Percentiles rank a stretch among this genome's conserved stretches.
phyloP scores from a whole-genome alignment of 169 alveolate genomes.

The Besnoitia besnoiti region DNA sequence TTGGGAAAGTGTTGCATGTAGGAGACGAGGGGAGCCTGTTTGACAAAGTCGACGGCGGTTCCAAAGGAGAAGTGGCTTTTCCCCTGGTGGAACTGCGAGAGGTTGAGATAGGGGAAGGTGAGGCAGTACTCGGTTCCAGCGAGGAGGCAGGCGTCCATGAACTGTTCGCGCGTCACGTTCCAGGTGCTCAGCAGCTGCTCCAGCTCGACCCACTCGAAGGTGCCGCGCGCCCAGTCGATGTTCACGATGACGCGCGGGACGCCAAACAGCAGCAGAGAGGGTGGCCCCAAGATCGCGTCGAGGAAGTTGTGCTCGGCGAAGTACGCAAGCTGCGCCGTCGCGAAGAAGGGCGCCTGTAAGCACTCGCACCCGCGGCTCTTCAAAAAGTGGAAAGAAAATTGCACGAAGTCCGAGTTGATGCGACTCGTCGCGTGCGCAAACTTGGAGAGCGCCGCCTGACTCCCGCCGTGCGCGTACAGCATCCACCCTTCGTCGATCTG shows the following conservation, averaged over 20 bases:
- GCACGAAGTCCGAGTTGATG: conserved; percentile 49
- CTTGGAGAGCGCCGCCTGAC: neutral
- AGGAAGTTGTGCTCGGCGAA: conserved; percentile 36
- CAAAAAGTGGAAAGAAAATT: conserved; percentile 59
- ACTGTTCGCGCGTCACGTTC: conserved; percentile 59
- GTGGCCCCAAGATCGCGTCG: conserved; percentile 69
- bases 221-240: conserved; percentile 40
- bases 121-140: conserved; percentile 71
- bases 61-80: conserved; percentile 33
- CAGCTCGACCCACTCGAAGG: conserved; percentile 50
- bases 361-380: conserved; percentile 31
- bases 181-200: conserved; percentile 38
- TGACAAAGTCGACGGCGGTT: neutral
- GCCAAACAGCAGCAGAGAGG: conserved; percentile 63
- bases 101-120: conserved; percentile 70
- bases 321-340: conserved; percentile 68
- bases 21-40: conserved; percentile 48
- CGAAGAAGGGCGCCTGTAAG: conserved; percentile 68
- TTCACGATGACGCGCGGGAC: conserved; percentile 46
- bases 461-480: conserved; percentile 14
- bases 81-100: conserved; percentile 50
- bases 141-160: conserved; percentile 70
- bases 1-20: conserved; percentile 53
- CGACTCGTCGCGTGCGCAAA: conserved; percentile 56
- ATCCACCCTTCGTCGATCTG: conserved; percentile 11